Conservation (phyloP, 441 rosid genomes). For the Metrosideros polymorpha region DNA sequence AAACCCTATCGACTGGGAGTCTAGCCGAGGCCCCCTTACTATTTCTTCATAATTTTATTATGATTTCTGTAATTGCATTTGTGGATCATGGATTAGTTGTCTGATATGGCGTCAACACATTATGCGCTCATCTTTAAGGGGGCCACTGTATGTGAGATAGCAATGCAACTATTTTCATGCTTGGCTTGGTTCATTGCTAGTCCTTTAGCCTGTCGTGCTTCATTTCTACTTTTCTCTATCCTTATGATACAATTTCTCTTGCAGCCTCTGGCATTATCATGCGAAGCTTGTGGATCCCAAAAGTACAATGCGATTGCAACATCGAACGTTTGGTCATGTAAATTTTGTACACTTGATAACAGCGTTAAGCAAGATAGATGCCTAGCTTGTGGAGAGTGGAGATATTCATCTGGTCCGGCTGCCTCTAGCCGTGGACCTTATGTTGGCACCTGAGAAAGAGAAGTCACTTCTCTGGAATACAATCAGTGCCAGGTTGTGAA, state of each 20-base stretch:
- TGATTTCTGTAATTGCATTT: background rate
- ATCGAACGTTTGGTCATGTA: background rate
- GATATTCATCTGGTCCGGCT: conserved; percentile 7
- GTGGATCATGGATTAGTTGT: background rate
- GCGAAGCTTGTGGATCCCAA: background rate
- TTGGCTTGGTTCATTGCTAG: background rate
- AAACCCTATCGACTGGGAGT: background rate
- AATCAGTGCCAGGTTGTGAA: background rate
- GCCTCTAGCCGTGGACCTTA: background rate
- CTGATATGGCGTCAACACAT: background rate
- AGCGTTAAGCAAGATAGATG: conserved; percentile 1
- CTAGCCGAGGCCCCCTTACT: background rate
- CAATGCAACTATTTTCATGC: background rate
- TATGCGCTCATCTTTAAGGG: background rate
- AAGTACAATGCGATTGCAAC: background rate
- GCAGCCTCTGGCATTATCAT: background rate
- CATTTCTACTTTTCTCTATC: background rate
- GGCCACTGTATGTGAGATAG: background rate
- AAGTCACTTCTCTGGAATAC: background rate
- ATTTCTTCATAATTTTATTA: background rate
- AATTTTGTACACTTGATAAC: conserved; percentile 9
- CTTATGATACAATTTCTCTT: background rate
- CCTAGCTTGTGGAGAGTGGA: conserved; percentile 9
- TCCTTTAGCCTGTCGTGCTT: background rate
- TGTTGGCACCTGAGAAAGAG: background rate